phyloP scores from a whole-genome alignment of 306 rosid genomes.

The Acacia confusa region DNA sequence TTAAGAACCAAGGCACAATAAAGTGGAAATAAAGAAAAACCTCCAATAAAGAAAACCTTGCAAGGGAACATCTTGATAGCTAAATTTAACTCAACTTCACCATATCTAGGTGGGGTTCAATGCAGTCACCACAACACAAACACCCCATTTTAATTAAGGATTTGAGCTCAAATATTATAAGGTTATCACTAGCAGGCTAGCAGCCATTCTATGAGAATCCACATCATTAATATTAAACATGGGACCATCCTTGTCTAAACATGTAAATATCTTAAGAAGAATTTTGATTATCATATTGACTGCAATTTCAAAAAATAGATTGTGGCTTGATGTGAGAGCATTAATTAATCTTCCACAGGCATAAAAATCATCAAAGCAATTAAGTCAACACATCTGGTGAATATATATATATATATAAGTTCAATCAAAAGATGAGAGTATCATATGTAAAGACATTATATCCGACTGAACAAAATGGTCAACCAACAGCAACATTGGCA shows the following conservation, averaged over 20 bases:
- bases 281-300: neutral
- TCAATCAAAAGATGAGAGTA: neutral
- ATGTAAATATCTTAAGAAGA: neutral
- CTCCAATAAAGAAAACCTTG: neutral
- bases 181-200: constrained; percentile 35
- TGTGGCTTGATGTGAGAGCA: neutral
- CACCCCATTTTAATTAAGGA: neutral
- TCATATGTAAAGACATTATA: neutral
- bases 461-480: neutral
- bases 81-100: neutral
- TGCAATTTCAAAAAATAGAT: neutral
- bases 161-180: neutral
- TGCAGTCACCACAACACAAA: neutral
- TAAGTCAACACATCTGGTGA: neutral
- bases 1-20: neutral
- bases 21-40: neutral
- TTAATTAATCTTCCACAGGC: neutral
- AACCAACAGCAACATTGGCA: constrained; percentile 11
- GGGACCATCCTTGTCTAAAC: neutral
- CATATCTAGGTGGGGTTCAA: neutral
- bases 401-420: neutral
- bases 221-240: neutral
- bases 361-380: neutral
- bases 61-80: neutral
- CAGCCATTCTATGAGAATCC: constrained; percentile 20